These are phyloP conservation scores for Ogataea polymorpha DNA, from an alignment of 805 yeast species.

Conservation along the genomic window DNA sequence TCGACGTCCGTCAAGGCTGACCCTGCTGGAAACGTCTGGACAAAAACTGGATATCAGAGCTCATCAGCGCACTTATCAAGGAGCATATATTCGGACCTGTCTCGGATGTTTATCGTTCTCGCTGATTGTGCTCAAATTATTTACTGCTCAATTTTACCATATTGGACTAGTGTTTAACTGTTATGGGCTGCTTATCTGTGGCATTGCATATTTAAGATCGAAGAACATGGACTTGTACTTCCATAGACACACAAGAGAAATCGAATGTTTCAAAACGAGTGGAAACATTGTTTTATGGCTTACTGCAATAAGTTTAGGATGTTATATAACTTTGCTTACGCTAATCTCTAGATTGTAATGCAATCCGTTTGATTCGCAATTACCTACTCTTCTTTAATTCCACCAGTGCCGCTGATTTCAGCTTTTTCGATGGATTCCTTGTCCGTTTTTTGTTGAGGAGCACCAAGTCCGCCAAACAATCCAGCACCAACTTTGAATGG, in stretches of 20 bases:
- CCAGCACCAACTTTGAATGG: slow-evolving; percentile 86
- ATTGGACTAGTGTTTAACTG: slow-evolving; percentile 64
- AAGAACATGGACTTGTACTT: slow-evolving; percentile 33
- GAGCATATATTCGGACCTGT: slow-evolving; percentile 75
- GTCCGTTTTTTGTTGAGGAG: slow-evolving; percentile 63
- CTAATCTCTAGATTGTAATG: slow-evolving; percentile 43
- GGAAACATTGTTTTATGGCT: slow-evolving; percentile 59
- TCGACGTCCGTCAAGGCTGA: slow-evolving; percentile 34
- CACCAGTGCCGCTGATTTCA: slow-evolving; percentile 82
- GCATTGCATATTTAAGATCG: slow-evolving; percentile 36
- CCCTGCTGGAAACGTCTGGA: slow-evolving; percentile 36
- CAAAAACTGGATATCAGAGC: slow-evolving; percentile 57
- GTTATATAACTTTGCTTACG: slow-evolving; percentile 51
- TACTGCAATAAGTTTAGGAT: slow-evolving; percentile 45
- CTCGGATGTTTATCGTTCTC: slow-evolving; percentile 65
- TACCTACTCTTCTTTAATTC: slow-evolving; percentile 73
- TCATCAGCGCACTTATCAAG: slow-evolving; percentile 80
- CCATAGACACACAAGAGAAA: slow-evolving; percentile 15
- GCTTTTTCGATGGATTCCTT: slow-evolving; percentile 82
- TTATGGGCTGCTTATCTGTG: slow-evolving; percentile 49
- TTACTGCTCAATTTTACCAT: slow-evolving; percentile 59
- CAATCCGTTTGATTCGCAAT: background rate
- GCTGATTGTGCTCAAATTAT: slow-evolving; percentile 60
- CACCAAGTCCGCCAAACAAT: slow-evolving; percentile 55
- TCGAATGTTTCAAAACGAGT: slow-evolving; percentile 49